Base-by-base conservation (phyloP, 2,329 filamentous ascomycete genomes). In the Epichloe sp. region DNA sequence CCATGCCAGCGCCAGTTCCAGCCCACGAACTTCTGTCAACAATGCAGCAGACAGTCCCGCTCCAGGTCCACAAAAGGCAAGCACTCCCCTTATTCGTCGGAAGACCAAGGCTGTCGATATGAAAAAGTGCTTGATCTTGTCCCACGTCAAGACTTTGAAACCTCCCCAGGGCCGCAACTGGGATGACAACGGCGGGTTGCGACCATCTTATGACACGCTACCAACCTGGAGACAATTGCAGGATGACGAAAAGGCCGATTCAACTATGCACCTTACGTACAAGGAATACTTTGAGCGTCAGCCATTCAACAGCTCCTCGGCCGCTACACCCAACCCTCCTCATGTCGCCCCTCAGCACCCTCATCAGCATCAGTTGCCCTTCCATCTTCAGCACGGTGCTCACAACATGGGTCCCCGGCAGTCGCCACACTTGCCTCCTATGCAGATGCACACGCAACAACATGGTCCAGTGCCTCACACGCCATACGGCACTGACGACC, bases 301-400 rank as follows among this genome's bases (percentile, higher is more conserved):
- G 58, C 72, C 80, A 48, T 71, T 79, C 59, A 70, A 75, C 43
- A 68, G 73, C 53, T 69, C 73, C 49, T 71, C 83, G 0, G 73
- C 84, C 47, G 79, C 83, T 17, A 86, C 86, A 1, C 83, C 85
- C 4, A 85, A 82, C 56, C 79, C 80, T 12, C 69, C 81, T 38
- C 83, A 87, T 61, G 79, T 81, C 17, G 79, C 85, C 54, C 82
- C 84, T 4, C 85, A 86, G 53, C 76, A 88, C 57, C 76, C 87
- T 37, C 89, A 93, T 60, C 86, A 90, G 58, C 86, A 93, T 58
- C 89, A 93, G 62, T 71, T 95, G 26, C 87, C 88, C 0, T 80
- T 85, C 63, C 88, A 94, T 62, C 79, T 95, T 55, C 89, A 88
- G 60, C 85, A 88, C 56, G 80, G 80, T 15, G 79, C 77, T 2